Conservation (phyloP, 164 flowering plant species). For the Stephania japonica region DNA sequence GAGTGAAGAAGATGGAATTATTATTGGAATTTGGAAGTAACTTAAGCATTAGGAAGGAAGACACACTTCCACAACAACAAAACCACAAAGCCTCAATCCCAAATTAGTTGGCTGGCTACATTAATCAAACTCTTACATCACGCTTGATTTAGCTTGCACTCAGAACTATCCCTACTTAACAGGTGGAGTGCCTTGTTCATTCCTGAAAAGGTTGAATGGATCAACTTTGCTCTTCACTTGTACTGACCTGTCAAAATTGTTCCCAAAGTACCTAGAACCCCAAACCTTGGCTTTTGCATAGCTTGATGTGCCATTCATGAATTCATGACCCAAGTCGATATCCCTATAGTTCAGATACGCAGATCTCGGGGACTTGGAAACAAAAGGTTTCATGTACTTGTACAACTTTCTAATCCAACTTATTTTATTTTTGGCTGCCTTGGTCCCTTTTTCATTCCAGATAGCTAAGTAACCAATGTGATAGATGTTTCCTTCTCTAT, state of each 20-base stretch:
- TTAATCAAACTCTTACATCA: too few relatives aligned
- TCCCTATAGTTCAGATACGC: constrained; percentile 8
- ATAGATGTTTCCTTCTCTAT: constrained; percentile 4
- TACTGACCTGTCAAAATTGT: constrained; percentile 31
- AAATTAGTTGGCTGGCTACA: too few relatives aligned
- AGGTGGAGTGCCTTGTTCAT: constrained; percentile 12
- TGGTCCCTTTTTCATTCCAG: not conserved
- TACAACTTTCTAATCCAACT: not conserved
- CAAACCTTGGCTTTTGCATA: constrained; percentile 19
- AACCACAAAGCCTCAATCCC: too few relatives aligned
- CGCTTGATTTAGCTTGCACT: too few relatives aligned
- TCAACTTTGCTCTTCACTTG: constrained; percentile 32
- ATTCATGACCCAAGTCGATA: constrained; percentile 7
- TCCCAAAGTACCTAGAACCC: constrained; percentile 19
- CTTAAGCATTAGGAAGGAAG: too few relatives aligned
- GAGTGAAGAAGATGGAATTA: too few relatives aligned
- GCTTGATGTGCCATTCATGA: constrained; percentile 7
- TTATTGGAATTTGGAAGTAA: too few relatives aligned
- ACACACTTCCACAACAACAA: too few relatives aligned
- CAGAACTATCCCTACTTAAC: not conserved
- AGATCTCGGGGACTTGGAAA: not conserved
- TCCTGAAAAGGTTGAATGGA: constrained; percentile 32
- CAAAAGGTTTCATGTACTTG: not conserved
- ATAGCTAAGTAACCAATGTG: not conserved
- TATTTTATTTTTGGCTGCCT: not conserved